Evolutionary conservation across 805 yeast species (phyloP).

Genomic region (Ogataea chonburiensis): DNA sequence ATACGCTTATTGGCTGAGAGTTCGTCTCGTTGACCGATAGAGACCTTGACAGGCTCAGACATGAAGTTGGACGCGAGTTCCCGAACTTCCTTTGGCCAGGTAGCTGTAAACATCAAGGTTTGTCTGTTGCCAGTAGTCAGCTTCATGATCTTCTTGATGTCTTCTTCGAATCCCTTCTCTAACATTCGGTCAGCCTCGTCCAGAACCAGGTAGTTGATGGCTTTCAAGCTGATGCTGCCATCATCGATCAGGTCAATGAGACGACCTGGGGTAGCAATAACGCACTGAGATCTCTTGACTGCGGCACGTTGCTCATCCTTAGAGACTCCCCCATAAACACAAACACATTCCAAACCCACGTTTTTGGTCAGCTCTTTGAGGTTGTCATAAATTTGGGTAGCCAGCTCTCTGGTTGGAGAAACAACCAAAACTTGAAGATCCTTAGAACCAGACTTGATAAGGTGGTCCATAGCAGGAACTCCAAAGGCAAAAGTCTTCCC

Average conservation of each 20-base stretch:
- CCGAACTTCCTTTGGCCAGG: slow-evolving; percentile 99
- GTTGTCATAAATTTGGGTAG: slow-evolving; percentile 89
- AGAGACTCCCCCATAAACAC: slow-evolving; percentile 97
- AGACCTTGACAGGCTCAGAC: slow-evolving; percentile 82
- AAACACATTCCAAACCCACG: slow-evolving; percentile 66
- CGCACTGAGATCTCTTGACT: slow-evolving; percentile 66
- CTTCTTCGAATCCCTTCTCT: slow-evolving; percentile 97
- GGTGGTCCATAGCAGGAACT: slow-evolving; percentile 87
- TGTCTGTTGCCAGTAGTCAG: slow-evolving; percentile 62
- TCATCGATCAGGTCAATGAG: slow-evolving; percentile 86
- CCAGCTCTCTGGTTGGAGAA: slow-evolving; percentile 97
- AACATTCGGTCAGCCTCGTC: slow-evolving; percentile 99
- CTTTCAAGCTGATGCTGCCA: slow-evolving; percentile 68
- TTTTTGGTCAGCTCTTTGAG: slow-evolving; percentile 61
- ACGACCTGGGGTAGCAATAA: slow-evolving; percentile 98
- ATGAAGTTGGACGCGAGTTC: slow-evolving; percentile 84
- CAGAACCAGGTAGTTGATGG: slow-evolving; percentile 75
- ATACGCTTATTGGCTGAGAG: slow-evolving; percentile 92
- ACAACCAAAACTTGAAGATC: slow-evolving; percentile 78
- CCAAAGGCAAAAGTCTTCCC: slow-evolving; percentile 98
- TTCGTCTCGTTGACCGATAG: slow-evolving; percentile 94
- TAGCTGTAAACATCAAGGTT: slow-evolving; percentile 98
- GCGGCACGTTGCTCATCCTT: slow-evolving; percentile 84
- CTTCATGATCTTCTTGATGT: slow-evolving; percentile 79
- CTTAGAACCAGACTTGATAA: slow-evolving; percentile 43